Conservation (phyloP, 192 early-diverging fungal genomes). For the Rhizophlyctis rosea region DNA sequence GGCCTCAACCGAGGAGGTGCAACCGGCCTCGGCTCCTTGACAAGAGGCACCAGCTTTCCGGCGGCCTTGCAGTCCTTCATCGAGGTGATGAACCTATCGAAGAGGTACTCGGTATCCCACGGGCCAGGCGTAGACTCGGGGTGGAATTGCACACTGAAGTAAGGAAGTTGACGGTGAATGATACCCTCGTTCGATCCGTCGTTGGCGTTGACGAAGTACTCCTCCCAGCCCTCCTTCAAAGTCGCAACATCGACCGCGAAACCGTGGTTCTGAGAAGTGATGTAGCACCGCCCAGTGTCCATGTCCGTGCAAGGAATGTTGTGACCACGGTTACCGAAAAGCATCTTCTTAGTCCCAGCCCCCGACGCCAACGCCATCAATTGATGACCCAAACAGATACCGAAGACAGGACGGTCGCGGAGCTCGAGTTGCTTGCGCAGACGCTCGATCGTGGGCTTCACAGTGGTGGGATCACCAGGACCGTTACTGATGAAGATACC, state of each 20-base stretch:
- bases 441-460: constrained; percentile 73
- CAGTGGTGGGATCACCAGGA: constrained; percentile 91
- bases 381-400: constrained; percentile 99
- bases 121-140: constrained; percentile 96
- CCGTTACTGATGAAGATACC: constrained; percentile 91
- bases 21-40: constrained; percentile 48
- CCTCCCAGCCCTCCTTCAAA: constrained; percentile 69
- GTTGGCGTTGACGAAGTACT: constrained; percentile 97
- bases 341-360: constrained; percentile 92
- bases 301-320: constrained; percentile 98
- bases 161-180: constrained; percentile 82
- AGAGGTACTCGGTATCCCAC: constrained; percentile 94
- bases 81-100: constrained; percentile 88
- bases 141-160: constrained; percentile 99
- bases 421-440: constrained; percentile 64
- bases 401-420: constrained; percentile 89
- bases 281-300: constrained; percentile 95
- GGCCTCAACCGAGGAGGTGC: constrained; percentile 55
- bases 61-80: constrained; percentile 65
- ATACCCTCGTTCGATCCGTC: constrained; percentile 99
- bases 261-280: constrained; percentile 98
- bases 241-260: constrained; percentile 88
- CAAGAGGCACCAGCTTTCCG: constrained; percentile 72
- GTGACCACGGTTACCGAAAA: constrained; percentile 98
- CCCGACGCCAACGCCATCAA: constrained; percentile 90